A percentile compares a stretch with the other conserved stretches of the same genome.
Conservation (phyloP, 176 grass and related monocot genomes). For the Coix lacrymajobi region DNA sequence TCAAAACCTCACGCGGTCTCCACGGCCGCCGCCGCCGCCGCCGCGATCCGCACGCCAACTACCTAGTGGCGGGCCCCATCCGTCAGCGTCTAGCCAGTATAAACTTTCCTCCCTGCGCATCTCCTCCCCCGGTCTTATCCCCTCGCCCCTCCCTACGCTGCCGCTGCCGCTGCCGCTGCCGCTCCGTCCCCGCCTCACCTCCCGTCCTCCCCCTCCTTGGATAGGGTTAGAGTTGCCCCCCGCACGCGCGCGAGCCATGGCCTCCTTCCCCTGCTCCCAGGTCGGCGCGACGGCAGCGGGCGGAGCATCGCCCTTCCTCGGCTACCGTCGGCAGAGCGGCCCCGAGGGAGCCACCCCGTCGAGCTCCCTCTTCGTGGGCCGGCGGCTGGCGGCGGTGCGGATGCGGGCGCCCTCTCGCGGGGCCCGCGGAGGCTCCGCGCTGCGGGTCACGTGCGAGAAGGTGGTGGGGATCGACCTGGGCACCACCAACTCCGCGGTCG, state of each 20-base stretch:
- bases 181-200: background rate
- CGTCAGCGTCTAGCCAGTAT: background rate
- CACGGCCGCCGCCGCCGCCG: background rate
- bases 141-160: conserved; percentile 7
- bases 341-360: conserved; percentile 19
- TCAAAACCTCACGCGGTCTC: conserved; percentile 13
- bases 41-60: background rate
- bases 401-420: conserved; percentile 21
- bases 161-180: background rate
- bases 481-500: conserved; percentile 95
- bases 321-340: conserved; percentile 3
- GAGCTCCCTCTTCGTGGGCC: conserved; percentile 52
- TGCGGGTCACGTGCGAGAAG: conserved; percentile 89
- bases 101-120: background rate
- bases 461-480: conserved; percentile 96
- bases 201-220: background rate
- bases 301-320: conserved; percentile 52
- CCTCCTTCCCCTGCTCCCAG: conserved; percentile 46
- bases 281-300: conserved; percentile 37
- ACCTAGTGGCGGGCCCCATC: background rate
- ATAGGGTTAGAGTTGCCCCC: conserved; percentile 22
- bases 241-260: conserved; percentile 16
- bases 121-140: conserved; percentile 15
- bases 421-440: conserved; percentile 26
- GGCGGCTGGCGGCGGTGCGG: conserved; percentile 17